A percentile compares a stretch with the other conserved stretches of the same genome.
phyloP scores from a whole-genome alignment of 352 stramenopile species.

The Aphanomyces invadans region DNA sequence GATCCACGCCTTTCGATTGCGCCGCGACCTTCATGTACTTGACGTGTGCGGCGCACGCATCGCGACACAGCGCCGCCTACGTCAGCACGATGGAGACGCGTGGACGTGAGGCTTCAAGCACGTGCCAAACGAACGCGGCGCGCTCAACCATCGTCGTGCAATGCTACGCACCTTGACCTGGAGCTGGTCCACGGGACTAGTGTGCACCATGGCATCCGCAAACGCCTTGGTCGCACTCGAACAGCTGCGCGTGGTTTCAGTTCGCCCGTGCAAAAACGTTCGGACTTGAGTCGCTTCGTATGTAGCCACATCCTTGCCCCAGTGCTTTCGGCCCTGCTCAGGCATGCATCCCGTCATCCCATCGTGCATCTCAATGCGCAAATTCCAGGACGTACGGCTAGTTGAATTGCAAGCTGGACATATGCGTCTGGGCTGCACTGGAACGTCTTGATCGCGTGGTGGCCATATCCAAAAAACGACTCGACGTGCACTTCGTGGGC shows the following conservation, averaged over 20 bases:
- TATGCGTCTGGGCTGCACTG: conserved; percentile 91
- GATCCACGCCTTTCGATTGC: conserved; percentile 84
- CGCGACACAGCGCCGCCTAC: conserved; percentile 33
- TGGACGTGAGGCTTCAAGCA: no score
- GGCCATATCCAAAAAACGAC: conserved; percentile 85
- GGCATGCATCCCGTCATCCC: neutral
- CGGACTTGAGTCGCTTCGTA: conserved; percentile 95
- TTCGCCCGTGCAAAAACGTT: conserved; percentile 92
- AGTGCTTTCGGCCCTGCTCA: conserved; percentile 53
- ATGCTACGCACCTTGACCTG: conserved; percentile 44
- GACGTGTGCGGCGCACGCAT: conserved; percentile 43
- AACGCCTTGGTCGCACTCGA: conserved; percentile 77
- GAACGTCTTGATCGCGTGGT: conserved; percentile 82
- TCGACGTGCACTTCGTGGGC: conserved; percentile 86
- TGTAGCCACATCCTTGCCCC: conserved; percentile 59
- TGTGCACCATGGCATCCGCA: conserved; percentile 71
- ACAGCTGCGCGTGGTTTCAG: conserved; percentile 84
- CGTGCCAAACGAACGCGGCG: no score
- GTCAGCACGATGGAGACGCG: no score
- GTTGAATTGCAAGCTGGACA: conserved; percentile 93
- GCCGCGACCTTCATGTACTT: conserved; percentile 64
- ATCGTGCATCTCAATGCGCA: neutral
- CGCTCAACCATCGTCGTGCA: no score
- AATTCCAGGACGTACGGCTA: conserved; percentile 52
- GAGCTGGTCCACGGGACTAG: conserved; percentile 26